Evolutionary conservation across 306 rosid species (phyloP), one percentile per base, ranked within the genome.

Genomic region (Dalbergia cultrata): DNA sequence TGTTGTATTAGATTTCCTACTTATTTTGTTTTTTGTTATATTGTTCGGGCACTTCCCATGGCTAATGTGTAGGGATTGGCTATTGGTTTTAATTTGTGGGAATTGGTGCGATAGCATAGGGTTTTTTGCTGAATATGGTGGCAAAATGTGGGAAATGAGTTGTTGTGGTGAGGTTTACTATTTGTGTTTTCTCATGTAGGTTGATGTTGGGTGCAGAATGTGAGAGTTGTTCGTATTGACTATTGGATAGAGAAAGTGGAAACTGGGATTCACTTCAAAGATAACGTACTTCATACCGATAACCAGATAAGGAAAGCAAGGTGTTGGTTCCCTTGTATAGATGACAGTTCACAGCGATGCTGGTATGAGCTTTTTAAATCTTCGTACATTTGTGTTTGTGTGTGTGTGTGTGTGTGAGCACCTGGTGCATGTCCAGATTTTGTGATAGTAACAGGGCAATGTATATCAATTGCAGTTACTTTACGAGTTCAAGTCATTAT

Each of bases 311-410:
- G 96, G 81, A 97, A 94, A 70, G 98, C 98, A 31, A 86, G 97
- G 67, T 95, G 98, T 82, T 95, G 98, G 98, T 95, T 95, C 87
- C 99, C 99, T 33, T 95, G 99, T 79, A 84, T 91, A 52, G 98
- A 95, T 79, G 97, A 92, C 89, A 84, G 81, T 86, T 87, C 86
- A 44, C 98, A 95, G 84, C 90, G 80, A 81, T 95, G 99, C 88
- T 91, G 97, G 99, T 94, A 91, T n/a, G 77, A 43, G 39, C 66
- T 80, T 81, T 77, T 76, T 58, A 35, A 26, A 62, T 16, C 67
- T 70, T 69, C 0, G 2, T 26, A 13, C 13, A 4, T 62, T 13
- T 79, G 61, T 61, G 62, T 12, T 9, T 79, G 49, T 61, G 62
- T 47, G 9, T 41, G 45, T 49, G 54, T 49, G 54, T 41, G 69